These are phyloP conservation scores for Geotrichum klebahnii DNA, from an alignment of 1,139 yeast species.

Conservation along the genomic window DNA sequence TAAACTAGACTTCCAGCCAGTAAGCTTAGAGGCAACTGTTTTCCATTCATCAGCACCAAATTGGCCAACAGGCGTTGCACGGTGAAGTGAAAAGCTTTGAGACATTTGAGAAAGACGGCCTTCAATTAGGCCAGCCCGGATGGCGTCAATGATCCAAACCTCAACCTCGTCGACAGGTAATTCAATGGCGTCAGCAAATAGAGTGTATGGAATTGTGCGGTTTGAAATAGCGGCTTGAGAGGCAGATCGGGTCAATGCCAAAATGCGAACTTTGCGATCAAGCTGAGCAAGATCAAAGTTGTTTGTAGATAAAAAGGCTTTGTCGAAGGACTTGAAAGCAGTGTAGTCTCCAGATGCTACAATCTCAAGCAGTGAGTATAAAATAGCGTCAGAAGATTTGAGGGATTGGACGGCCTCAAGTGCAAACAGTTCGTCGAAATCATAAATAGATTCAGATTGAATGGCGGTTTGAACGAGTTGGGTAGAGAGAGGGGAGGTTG, in stretches of 20 bases:
- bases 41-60: constrained; percentile 43
- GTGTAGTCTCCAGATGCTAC: constrained; percentile 38
- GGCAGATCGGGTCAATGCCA: constrained; percentile 31
- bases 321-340: too few species aligned
- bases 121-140: constrained; percentile 44
- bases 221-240: constrained; percentile 29
- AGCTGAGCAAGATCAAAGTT: constrained; percentile 27
- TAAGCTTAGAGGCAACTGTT: constrained; percentile 36
- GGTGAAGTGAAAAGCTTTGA: constrained; percentile 40
- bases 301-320: too few species aligned
- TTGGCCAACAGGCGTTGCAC: constrained; percentile 40
- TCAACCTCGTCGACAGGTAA: constrained; percentile 41
- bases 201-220: constrained; percentile 36
- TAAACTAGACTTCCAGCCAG: constrained; percentile 40
- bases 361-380: constrained; percentile 34
- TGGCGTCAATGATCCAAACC: constrained; percentile 43
- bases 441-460: constrained; percentile 32
- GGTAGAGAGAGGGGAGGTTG: constrained; percentile 28
- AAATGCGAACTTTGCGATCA: constrained; percentile 32
- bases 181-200: constrained; percentile 37
- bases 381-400: constrained; percentile 26
- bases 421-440: constrained; percentile 37
- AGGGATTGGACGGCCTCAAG: constrained; percentile 37
- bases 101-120: constrained; percentile 45
- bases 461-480: constrained; percentile 34